Evolutionary conservation across 805 yeast genomes (phyloP), one percentile per base, ranked within the genome.

Genomic region (Candida ponderosae): DNA sequence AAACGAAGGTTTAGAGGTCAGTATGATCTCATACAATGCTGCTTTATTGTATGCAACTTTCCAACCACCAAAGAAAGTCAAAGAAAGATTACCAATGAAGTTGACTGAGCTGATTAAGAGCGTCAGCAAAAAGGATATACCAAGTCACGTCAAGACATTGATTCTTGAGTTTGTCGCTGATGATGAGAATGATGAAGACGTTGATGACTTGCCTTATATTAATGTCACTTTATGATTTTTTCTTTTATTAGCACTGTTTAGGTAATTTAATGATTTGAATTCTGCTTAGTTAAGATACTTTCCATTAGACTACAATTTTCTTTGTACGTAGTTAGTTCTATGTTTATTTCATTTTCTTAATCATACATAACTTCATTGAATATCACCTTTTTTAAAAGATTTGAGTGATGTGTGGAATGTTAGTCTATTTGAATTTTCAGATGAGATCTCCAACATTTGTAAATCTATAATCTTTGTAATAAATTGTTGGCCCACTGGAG

Each of bases 11-110:
- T 71, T 93, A 43, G 88, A 81, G 46, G 76, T 93, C 37, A 72
- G 93, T 15, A 93, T 93, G 98, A 66, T 93, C 46, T 86, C 97
- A 0, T 79, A 85, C 53, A 96, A 89, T 38, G 95, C 85, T 31
- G 81, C 95, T 2, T 68, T 93, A 46, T 70, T 93, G 48, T 93
- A 85, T 57, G 97, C 97, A 2, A 81, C 89, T 4, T 93, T 93
- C 70, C 84, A 81, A 72, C 96, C 97, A 23, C 87, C 94, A 16
- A 81, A 83, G 69, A 93, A 93, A 64, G 65, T 82, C 39, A 77
- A 82, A 57, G 96, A 87, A 42, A 77, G 96, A 58, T 60, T 78
- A 50, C 62, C 66, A 17, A 53, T 85, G 70, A 71, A 72, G 37
- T 68, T 90, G 39, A 79, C 94, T 3, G 74, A 84, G 45, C 65